Base-by-base conservation (phyloP, 805 yeast species). In the Teunomyces aglyptinius region DNA sequence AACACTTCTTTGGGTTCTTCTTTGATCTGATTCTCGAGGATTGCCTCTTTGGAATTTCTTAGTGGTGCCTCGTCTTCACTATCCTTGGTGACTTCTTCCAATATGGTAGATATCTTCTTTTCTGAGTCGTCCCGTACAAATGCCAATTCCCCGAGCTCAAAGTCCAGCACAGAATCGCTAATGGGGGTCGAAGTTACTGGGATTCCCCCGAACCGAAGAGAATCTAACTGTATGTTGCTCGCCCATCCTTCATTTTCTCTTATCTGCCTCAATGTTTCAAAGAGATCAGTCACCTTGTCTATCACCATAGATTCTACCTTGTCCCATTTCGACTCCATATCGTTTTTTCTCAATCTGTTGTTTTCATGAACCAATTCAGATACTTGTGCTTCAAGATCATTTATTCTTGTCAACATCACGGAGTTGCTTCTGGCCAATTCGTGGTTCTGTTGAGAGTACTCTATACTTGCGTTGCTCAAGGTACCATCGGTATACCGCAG, bases 371-470 rank as follows among this genome's bases (percentile, higher is more conserved):
- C 71, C 53, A 82, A 59, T 15, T 75, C 79, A 18, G 73, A 67
- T 19, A 82, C 59, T 48, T 71, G 76, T 10, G 64, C 58, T 59
- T 84, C 89, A 59, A 86, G 60, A 24, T 75, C 80, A 3, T 75
- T 61, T 20, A 85, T 67, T 51, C 71, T 78, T 32, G 73, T 59
- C 71, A 76, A 68, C 58, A 84, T 65, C 18, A 71, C 59, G 2
- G 85, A 75, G 58, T 82, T 83, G 42, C 75, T 77, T 50, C 73
- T 78, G 1, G 88, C 88, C 22, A 86, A 62, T n/a, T 77, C 74
- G 44, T 70, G 71, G 61, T 85, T 85, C 55, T 80, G 84, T n/a
- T 58, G 59, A 5, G 60, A 41, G 44, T 68, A 74, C 39, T 63
- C 56, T 63, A 73, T 41, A 51, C 58, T 36, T 55, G 22, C 13